A percentile compares a stretch with the other conserved stretches of the same genome.
phyloP scores from a whole-genome alignment of 495 filamentous ascomycete species.

The Aspergillus coremiiformis region DNA sequence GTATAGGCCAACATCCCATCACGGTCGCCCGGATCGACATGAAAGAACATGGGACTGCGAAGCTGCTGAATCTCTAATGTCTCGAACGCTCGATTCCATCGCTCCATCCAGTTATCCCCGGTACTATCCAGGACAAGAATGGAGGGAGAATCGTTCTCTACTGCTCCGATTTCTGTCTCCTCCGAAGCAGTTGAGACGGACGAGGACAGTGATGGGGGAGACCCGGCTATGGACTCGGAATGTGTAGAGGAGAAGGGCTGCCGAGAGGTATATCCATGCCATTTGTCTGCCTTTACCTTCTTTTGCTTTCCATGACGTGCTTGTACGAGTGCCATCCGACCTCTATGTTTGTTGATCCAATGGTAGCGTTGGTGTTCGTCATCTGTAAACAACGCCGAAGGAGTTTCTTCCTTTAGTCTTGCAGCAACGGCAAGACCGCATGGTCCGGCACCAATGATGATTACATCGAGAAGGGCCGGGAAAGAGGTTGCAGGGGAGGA shows the following conservation, averaged over 20 bases:
- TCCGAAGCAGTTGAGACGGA: slow-evolving; percentile 21
- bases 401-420: slow-evolving; percentile 51
- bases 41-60: slow-evolving; percentile 61
- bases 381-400: slow-evolving; percentile 58
- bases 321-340: slow-evolving; percentile 37
- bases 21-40: slow-evolving; percentile 56
- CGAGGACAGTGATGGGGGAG: slow-evolving; percentile 22
- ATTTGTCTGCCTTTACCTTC: slow-evolving; percentile 27
- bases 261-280: slow-evolving; percentile 14
- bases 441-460: slow-evolving; percentile 58
- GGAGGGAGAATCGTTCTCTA: slow-evolving; percentile 7
- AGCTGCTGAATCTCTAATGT: slow-evolving; percentile 52
- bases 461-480: slow-evolving; percentile 44
- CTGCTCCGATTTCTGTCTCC: background rate
- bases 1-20: slow-evolving; percentile 56
- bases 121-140: slow-evolving; percentile 47
- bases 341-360: slow-evolving; percentile 52
- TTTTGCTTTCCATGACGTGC: slow-evolving; percentile 22
- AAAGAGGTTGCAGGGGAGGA: slow-evolving; percentile 3
- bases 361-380: slow-evolving; percentile 59
- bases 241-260: slow-evolving; percentile 16
- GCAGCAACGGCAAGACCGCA: slow-evolving; percentile 56
- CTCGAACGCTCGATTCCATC: slow-evolving; percentile 50
- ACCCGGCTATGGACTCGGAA: slow-evolving; percentile 26
- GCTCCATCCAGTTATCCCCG: slow-evolving; percentile 45